Conservation (phyloP, 2,329 filamentous ascomycete genomes). For the Aureobasidium sp. region DNA sequence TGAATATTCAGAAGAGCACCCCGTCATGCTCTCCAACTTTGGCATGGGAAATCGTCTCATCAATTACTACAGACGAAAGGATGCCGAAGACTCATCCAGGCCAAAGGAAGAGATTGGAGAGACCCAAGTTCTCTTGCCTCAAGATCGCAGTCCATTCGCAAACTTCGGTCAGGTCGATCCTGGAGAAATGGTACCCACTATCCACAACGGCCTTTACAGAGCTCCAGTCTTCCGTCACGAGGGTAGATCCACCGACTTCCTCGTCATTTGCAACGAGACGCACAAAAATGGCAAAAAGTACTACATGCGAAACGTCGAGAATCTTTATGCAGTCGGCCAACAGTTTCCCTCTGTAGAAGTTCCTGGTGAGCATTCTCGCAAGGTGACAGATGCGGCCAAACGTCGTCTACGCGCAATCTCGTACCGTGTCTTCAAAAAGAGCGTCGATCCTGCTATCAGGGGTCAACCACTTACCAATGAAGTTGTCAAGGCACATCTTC, state of each 20-base stretch:
- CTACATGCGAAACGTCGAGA: slow-evolving; percentile 82
- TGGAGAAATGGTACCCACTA: slow-evolving; percentile 80
- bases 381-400: slow-evolving; percentile 95
- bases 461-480: slow-evolving; percentile 74
- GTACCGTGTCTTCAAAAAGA: slow-evolving; percentile 78
- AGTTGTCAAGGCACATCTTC: slow-evolving; percentile 62
- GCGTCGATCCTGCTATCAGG: slow-evolving; percentile 59
- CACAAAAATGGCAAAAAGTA: slow-evolving; percentile 70
- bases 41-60: slow-evolving; percentile 95
- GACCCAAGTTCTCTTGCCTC: slow-evolving; percentile 76
- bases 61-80: slow-evolving; percentile 90
- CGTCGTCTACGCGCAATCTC: slow-evolving; percentile 94
- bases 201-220: slow-evolving; percentile 93
- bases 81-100: slow-evolving; percentile 65
- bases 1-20: slow-evolving; percentile 93
- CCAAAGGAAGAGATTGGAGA: slow-evolving; percentile 83
- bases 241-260: slow-evolving; percentile 71
- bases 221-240: slow-evolving; percentile 88
- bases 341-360: slow-evolving; percentile 88
- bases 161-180: slow-evolving; percentile 90
- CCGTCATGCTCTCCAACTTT: slow-evolving; percentile 87
- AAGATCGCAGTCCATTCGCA: slow-evolving; percentile 93
- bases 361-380: slow-evolving; percentile 85
- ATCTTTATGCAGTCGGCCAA: slow-evolving; percentile 85
- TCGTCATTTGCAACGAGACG: slow-evolving; percentile 76